Evolutionary conservation across 441 rosid genomes (phyloP).

Genomic region (Viola pubescens): DNA sequence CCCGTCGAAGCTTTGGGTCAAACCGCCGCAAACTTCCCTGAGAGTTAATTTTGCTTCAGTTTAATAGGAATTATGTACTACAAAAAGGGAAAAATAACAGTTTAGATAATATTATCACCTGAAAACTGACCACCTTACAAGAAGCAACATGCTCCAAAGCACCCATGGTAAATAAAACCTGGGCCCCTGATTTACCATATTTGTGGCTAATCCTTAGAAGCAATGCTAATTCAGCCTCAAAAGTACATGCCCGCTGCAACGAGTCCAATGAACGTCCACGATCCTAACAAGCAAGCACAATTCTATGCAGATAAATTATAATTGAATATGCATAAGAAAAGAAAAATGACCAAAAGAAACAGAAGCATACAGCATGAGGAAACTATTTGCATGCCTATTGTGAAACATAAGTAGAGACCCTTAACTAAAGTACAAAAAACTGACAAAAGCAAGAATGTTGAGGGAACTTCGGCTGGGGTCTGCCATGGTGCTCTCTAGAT

Average conservation of each 20-base stretch:
- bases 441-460: too few species aligned
- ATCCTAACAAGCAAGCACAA: constrained; percentile 31
- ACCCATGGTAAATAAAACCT: constrained; percentile 89
- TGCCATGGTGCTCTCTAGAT: too few species aligned
- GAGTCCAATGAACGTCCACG: constrained; percentile 66
- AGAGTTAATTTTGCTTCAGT: constrained; percentile 23
- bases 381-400: too few species aligned
- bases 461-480: too few species aligned
- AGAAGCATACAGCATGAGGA: neutral
- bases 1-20: constrained; percentile 53
- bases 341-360: neutral
- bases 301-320: neutral
- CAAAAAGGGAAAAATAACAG: constrained; percentile 2
- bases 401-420: too few species aligned
- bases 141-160: constrained; percentile 81
- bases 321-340: neutral
- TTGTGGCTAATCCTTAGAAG: constrained; percentile 85
- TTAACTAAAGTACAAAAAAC: too few species aligned
- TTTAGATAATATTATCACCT: constrained; percentile 37
- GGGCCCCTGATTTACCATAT: constrained; percentile 91
- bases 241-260: constrained; percentile 76
- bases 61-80: constrained; percentile 17
- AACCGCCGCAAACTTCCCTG: constrained; percentile 72
- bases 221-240: constrained; percentile 83
- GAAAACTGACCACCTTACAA: constrained; percentile 56